These are phyloP conservation scores for Aspergillus bertholletiae DNA, from an alignment of 495 filamentous ascomycete genomes.

Conservation along the genomic window DNA sequence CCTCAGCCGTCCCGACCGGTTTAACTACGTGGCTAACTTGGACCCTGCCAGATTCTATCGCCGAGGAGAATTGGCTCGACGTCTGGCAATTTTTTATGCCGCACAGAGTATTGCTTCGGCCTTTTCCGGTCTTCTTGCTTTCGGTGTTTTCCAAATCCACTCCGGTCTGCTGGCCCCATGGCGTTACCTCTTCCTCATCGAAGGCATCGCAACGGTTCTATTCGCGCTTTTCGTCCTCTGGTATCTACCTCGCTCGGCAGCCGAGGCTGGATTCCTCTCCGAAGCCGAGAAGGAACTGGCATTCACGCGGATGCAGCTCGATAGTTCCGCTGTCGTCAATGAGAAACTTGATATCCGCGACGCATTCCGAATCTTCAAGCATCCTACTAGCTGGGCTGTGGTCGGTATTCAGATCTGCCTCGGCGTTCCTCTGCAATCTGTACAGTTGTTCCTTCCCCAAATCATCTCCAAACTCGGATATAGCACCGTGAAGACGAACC, in stretches of 20 bases:
- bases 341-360: conserved; percentile 65
- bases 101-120: conserved; percentile 70
- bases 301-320: conserved; percentile 69
- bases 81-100: conserved; percentile 76
- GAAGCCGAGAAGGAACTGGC: conserved; percentile 65
- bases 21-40: too few species aligned
- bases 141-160: conserved; percentile 72
- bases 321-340: conserved; percentile 67
- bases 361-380: conserved; percentile 58
- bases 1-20: too few species aligned
- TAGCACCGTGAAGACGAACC: conserved; percentile 64
- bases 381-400: conserved; percentile 60
- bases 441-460: conserved; percentile 71
- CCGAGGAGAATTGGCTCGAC: conserved; percentile 68
- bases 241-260: conserved; percentile 64
- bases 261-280: conserved; percentile 60
- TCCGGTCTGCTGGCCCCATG: conserved; percentile 52
- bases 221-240: conserved; percentile 66
- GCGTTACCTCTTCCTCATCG: conserved; percentile 77
- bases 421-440: conserved; percentile 72
- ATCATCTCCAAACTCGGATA: conserved; percentile 66
- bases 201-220: conserved; percentile 60
- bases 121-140: conserved; percentile 72
- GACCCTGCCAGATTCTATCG: too few species aligned
- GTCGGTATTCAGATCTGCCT: conserved; percentile 70